Conservation (phyloP, 306 rosid genomes). For the Medicago arabica region DNA sequence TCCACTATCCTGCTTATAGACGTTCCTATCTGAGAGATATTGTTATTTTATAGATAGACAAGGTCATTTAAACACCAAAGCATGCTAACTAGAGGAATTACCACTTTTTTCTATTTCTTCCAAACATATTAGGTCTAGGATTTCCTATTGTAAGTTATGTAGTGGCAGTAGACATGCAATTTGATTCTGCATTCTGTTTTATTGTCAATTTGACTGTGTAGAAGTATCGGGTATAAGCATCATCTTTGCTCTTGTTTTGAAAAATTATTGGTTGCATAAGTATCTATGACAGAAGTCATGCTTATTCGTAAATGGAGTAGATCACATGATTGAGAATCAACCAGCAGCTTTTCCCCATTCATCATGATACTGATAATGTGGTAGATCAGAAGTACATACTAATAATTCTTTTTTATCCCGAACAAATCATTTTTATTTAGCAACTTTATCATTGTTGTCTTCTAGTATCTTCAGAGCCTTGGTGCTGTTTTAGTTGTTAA, state of each 20-base stretch:
- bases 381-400: neutral
- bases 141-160: neutral
- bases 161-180: constrained; percentile 5
- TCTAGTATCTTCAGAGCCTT: constrained; percentile 12
- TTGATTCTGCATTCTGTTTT: neutral
- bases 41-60: neutral
- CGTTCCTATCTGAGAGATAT: constrained; percentile 4
- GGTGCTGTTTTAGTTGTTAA: neutral
- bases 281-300: constrained; percentile 14
- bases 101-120: constrained; percentile 6
- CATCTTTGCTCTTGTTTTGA: constrained; percentile 4
- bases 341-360: neutral
- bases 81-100: constrained; percentile 5
- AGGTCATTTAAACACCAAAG: neutral
- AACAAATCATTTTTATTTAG: neutral
- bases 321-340: constrained; percentile 27
- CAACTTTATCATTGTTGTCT: constrained; percentile 5
- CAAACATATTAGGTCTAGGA: neutral
- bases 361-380: constrained; percentile 1
- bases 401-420: neutral
- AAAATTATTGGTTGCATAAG: constrained; percentile 14
- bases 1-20: neutral
- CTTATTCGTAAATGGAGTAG: constrained; percentile 20
- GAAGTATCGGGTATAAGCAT: neutral
- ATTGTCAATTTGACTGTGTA: constrained; percentile 22